These are phyloP conservation scores for Fraxinus americana DNA, from an alignment of 257 asterid species.

Conservation along the genomic window DNA sequence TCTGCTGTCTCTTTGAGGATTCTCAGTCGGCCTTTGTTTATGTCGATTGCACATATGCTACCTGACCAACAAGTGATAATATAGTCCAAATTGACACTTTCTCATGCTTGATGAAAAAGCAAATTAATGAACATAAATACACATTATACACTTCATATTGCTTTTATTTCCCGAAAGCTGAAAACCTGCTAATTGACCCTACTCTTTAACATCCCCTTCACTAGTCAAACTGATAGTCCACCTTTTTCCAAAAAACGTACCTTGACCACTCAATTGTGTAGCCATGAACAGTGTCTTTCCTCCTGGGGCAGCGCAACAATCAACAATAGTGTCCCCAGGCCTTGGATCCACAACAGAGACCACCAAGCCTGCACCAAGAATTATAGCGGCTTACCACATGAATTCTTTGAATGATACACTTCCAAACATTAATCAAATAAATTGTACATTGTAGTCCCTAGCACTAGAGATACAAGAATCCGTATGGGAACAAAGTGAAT, in stretches of 20 bases:
- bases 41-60: slow-evolving; percentile 69
- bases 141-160: slow-evolving; percentile 1
- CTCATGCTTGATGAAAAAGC: background rate
- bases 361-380: slow-evolving; percentile 66
- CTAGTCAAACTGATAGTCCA: background rate
- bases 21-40: slow-evolving; percentile 85
- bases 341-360: slow-evolving; percentile 79
- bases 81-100: background rate
- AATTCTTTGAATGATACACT: slow-evolving; percentile 7
- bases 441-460: background rate
- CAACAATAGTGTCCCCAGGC: slow-evolving; percentile 84
- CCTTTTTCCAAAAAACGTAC: slow-evolving; percentile 34
- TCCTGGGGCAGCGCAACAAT: slow-evolving; percentile 99
- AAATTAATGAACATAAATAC: background rate
- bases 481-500: slow-evolving; percentile 7
- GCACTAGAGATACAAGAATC: slow-evolving; percentile 9
- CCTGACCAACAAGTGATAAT: slow-evolving; percentile 46
- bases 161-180: slow-evolving; percentile 5
- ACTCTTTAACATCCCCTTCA: background rate
- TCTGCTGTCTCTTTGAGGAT: slow-evolving; percentile 88
- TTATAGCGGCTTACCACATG: slow-evolving; percentile 1
- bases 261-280: slow-evolving; percentile 71
- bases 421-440: slow-evolving; percentile 12
- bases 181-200: background rate
- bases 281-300: slow-evolving; percentile 98